A percentile compares a stretch with the other conserved stretches of the same genome.
These are phyloP conservation scores for Blastocystis sp. DNA, from an alignment of 352 stramenopile species.

Conservation along the genomic window DNA sequence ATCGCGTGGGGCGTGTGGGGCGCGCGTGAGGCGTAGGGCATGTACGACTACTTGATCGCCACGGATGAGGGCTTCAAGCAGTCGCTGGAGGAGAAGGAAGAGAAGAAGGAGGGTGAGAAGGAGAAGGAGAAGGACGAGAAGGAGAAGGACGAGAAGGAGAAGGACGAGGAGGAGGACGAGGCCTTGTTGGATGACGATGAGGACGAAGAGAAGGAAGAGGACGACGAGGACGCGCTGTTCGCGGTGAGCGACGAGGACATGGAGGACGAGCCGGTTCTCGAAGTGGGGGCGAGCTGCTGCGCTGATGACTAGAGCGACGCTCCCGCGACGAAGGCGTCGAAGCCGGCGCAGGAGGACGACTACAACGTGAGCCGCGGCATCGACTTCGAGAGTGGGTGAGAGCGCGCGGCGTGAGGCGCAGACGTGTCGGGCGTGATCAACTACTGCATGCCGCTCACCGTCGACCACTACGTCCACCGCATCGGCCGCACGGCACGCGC, in stretches of 20 bases:
- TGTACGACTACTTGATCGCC: constrained; percentile 98
- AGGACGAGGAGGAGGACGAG: constrained; percentile 75
- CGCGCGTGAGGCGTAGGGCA: constrained; percentile 75
- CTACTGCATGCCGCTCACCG: constrained; percentile 91
- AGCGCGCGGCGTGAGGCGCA: neutral
- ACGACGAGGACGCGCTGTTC: constrained; percentile 72
- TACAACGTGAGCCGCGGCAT: constrained; percentile 94
- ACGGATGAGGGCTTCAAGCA: constrained; percentile 89
- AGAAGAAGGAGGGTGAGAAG: constrained; percentile 77
- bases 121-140: constrained; percentile 74
- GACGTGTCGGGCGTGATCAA: constrained; percentile 98
- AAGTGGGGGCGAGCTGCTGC: constrained; percentile 72
- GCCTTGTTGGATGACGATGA: constrained; percentile 73
- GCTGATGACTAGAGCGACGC: constrained; percentile 71
- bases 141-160: constrained; percentile 73
- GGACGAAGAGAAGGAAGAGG: constrained; percentile 73
- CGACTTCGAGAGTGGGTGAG: constrained; percentile 84
- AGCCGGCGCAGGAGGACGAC: constrained; percentile 77
- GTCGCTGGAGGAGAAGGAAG: constrained; percentile 76
- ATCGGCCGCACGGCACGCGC: constrained; percentile 94
- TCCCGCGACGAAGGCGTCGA: constrained; percentile 16
- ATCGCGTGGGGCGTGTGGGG: constrained; percentile 73
- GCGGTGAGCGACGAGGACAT: constrained; percentile 71
- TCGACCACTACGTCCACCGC: constrained; percentile 92
- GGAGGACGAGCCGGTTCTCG: constrained; percentile 74